Evolutionary conservation across 805 yeast species (phyloP).

Genomic region (Barnettozyma botsteinii): DNA sequence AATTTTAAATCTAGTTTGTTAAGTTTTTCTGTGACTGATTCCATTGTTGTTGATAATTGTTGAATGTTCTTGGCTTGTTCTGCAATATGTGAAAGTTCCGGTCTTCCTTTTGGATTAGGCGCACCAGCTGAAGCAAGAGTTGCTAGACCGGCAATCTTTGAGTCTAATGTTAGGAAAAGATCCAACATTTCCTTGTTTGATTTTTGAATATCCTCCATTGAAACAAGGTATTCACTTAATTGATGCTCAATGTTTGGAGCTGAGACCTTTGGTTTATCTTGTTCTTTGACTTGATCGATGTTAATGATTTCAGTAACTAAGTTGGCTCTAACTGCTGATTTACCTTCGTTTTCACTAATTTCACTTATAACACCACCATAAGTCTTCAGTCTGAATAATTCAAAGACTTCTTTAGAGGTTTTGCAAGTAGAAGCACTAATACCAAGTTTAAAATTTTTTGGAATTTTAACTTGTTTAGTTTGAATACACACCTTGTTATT

Average conservation of each 20-base stretch:
- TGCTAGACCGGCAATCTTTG: conserved; percentile 15
- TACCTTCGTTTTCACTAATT: conserved; percentile 53
- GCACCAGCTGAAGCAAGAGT: conserved; percentile 6
- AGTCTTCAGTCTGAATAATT: conserved; percentile 52
- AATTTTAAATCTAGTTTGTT: conserved; percentile 8
- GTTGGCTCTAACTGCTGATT: conserved; percentile 39
- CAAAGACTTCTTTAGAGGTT: conserved; percentile 51
- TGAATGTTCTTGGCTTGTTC: conserved; percentile 15
- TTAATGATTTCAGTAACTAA: conserved; percentile 37
- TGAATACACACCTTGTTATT: conserved; percentile 69
- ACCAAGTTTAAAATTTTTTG: conserved; percentile 43
- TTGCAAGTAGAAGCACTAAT: conserved; percentile 41
- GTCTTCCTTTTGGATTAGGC: conserved; percentile 7
- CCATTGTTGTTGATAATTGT: conserved; percentile 5
- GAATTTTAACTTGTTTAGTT: conserved; percentile 48
- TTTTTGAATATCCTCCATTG: conserved; percentile 14
- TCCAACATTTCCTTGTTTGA: conserved; percentile 18
- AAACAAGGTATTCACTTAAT: conserved; percentile 2
- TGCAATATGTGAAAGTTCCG: conserved; percentile 20
- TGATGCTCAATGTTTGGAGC: conserved; percentile 14
- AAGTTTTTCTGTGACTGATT: conserved; percentile 3
- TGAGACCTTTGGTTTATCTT: conserved; percentile 23
- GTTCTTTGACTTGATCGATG: conserved; percentile 29
- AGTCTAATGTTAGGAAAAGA: conserved; percentile 12
- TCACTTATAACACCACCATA: conserved; percentile 50